phyloP scores from a whole-genome alignment of 768 basidiomycete genomes.

The Cystobasidium onofrii region DNA sequence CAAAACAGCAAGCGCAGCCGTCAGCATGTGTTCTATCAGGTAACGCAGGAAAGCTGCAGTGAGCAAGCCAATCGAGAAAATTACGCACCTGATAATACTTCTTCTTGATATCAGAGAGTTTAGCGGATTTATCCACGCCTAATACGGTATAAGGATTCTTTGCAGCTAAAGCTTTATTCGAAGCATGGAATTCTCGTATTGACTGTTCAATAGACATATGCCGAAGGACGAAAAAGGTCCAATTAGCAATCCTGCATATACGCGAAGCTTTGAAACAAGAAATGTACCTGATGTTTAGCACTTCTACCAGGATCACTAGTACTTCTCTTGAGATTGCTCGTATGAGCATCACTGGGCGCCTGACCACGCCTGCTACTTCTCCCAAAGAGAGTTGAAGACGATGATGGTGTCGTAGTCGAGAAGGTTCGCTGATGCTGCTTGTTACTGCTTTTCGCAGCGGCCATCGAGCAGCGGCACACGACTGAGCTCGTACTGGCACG shows the following conservation, averaged over 20 bases:
- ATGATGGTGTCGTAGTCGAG: background rate
- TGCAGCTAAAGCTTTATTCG: background rate
- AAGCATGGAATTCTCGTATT: constrained; percentile 28
- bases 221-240: background rate
- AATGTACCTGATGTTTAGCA: background rate
- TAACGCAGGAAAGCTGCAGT: too few relatives aligned
- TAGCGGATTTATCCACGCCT: constrained; percentile 75
- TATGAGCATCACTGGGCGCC: background rate
- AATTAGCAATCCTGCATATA: background rate
- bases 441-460: background rate
- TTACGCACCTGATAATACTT: constrained; percentile 78
- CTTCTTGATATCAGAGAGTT: constrained; percentile 88
- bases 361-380: background rate
- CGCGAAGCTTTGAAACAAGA: background rate
- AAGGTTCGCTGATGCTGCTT: constrained; percentile 4
- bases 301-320: background rate
- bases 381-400: background rate
- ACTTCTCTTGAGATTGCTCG: background rate
- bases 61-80: background rate
- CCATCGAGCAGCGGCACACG: constrained; percentile 1
- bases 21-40: too few relatives aligned
- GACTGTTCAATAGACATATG: background rate
- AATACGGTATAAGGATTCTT: constrained; percentile 89
- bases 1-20: too few relatives aligned
- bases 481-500: background rate